Evolutionary conservation across 805 yeast species (phyloP), one percentile per base, ranked within the genome.

Genomic region (Kregervanrija fluxuum): DNA sequence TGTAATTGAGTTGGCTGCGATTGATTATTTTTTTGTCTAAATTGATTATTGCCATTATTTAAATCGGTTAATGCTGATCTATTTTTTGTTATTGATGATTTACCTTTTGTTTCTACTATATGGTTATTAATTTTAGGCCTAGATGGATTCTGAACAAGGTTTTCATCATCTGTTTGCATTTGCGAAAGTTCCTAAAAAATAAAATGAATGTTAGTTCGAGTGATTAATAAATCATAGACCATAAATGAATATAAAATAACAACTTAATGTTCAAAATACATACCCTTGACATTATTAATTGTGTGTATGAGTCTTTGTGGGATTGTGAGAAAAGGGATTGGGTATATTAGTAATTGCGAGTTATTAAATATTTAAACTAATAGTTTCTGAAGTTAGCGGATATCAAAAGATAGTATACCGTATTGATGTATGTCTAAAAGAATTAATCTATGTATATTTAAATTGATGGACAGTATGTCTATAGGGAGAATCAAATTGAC

Each of bases 1-100:
- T 82, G 78, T 6, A 45, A 22, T 28, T 49, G 44, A 34, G 36
- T 36, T 10, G 42, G 30, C 60, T 65, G 30, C 72, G 95, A 55
- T 67, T 87, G 48, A 22, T 22, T 4, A 22, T 22, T 22, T 22
- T 22, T 22, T 8, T 22, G 28, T 22, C 28, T 22, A 22, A 22
- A 22, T 22, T 22, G 28, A 22, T 34, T 15, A n/a, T 46, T 42
- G 33, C 56, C 54, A 33, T 46, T 53, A 40, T 60, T 53, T 38
- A 61, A 40, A 43, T 59, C 63, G 2, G 58, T 56, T 37, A 61
- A 46, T 14, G 59, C 65, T 8, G 61, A 51, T 43, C 65, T 48
- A 10, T 55, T 52, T 39, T 54, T 51, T 9, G 55, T 48, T 37
- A 37, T 38, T 32, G 48, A 16, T 28, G 51, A 28, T 35, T 47